These are phyloP conservation scores for Datisca glomerata DNA, from an alignment of 306 rosid genomes.

Conservation along the genomic window DNA sequence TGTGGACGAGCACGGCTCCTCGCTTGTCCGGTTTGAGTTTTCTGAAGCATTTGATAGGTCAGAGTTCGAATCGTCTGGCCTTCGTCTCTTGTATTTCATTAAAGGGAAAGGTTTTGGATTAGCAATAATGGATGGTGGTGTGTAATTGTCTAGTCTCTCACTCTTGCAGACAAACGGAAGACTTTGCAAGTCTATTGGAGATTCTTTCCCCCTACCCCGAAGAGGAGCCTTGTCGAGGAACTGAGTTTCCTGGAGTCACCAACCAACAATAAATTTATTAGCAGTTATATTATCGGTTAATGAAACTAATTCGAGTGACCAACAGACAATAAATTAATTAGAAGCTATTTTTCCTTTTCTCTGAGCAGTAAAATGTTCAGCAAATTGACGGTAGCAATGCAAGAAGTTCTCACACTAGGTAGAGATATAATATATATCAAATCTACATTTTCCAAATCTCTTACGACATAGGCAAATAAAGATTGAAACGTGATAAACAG, in stretches of 20 bases:
- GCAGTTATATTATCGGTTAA: too few species aligned
- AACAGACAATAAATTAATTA: too few species aligned
- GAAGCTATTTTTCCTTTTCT: too few species aligned
- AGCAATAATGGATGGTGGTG: constrained; percentile 24
- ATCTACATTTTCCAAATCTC: too few species aligned
- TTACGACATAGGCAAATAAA: too few species aligned
- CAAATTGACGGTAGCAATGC: too few species aligned
- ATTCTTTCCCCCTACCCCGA: constrained; percentile 43
- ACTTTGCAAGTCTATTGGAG: constrained; percentile 44
- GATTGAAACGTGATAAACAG: too few species aligned
- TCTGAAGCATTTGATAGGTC: constrained; percentile 48
- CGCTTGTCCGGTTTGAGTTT: constrained; percentile 38
- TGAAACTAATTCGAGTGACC: too few species aligned
- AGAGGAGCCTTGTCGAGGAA: constrained; percentile 32
- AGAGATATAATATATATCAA: too few species aligned
- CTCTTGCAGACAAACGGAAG: constrained; percentile 53
- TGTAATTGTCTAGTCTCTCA: constrained; percentile 57
- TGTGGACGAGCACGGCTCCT: constrained; percentile 67
- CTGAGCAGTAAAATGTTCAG: too few species aligned
- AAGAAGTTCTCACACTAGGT: too few species aligned
- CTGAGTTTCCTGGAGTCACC: constrained; percentile 43
- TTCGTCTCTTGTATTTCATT: constrained; percentile 64
- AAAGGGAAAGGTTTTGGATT: constrained; percentile 48
- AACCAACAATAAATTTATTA: constrained; percentile 8
- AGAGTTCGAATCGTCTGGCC: constrained; percentile 35